Evolutionary conservation across 768 basidiomycete genomes (phyloP), one percentile per base, ranked within the genome.

Genomic region (Cantharellus cinnabarinus): DNA sequence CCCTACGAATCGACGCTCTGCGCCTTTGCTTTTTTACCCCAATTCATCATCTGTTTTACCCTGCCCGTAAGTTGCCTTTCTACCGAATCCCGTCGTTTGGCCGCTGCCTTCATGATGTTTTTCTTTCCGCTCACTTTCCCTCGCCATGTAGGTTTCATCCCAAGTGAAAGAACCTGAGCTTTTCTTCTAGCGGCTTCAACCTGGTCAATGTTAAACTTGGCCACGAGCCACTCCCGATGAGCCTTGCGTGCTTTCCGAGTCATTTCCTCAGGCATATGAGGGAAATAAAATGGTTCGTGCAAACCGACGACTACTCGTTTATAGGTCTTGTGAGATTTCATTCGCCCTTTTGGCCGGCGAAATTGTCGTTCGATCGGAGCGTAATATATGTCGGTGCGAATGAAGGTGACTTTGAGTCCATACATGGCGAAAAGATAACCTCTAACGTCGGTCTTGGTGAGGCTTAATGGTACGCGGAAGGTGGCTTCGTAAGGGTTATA

Each of bases 401-500:
- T 89, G 69, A 93, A 95, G 4, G 90, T 94, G 61, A 85, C 84
- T 66, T 82, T 74, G 52, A 97, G 81, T 62, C 87, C 86, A 65
- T 97, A 97, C n/a, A 83, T 78, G 41, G 89, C 77, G 57, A 72
- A 71, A 53, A 97, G 78, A 68, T 94, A 90, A 0, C 85, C 83
- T 44, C 89, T 82, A 42, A 97, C 73, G 71, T 97, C 91, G 59
- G 84, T 87, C 71, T 97, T 97, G 50, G 90, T 95, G 70, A 93
- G 75, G 50, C 80, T 83, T 62, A 80, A 79, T n/a, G 68, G 20
- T 44, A 94, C 76, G 59, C 89, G 86, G 74, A 97, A 94, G 2
- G 91, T 97, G 4, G 90, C 91, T 69, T 90, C 84, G 73, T 84
- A 90, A 1, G 91, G 90, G 62, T 97, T 93, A 75, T 97, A 97